A percentile compares a stretch with the other conserved stretches of the same genome.
phyloP scores from a whole-genome alignment of 1,139 yeast genomes.

The Sugiyamaella paludigena region DNA sequence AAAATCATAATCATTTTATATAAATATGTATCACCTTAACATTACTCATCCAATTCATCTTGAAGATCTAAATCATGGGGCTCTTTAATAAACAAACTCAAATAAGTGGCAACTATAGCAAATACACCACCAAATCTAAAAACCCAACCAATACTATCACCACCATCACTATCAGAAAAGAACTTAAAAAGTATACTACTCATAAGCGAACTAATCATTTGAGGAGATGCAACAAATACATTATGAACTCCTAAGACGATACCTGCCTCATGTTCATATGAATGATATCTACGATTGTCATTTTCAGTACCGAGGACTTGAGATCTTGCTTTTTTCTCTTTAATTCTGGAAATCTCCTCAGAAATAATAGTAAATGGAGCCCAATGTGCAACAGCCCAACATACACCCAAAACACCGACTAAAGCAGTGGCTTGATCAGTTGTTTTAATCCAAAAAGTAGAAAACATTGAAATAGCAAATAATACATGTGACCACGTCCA shows the following conservation, averaged over 20 bases:
- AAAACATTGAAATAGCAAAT: conserved; percentile 35
- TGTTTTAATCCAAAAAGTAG: conserved; percentile 33
- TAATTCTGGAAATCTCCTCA: conserved; percentile 36
- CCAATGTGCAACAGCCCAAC: conserved; percentile 44
- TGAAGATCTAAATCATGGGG: conserved; percentile 24
- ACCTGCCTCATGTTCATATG: conserved; percentile 36
- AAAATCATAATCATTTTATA: no score
- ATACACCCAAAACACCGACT: conserved; percentile 38
- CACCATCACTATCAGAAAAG: conserved; percentile 29
- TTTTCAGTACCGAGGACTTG: conserved; percentile 7
- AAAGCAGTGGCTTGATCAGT: conserved; percentile 33
- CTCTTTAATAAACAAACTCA: conserved; percentile 29
- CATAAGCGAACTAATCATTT: conserved; percentile 40
- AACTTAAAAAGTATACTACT: conserved; percentile 35
- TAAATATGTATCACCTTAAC: no score
- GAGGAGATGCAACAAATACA: conserved; percentile 42
- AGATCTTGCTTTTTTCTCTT: conserved; percentile 26
- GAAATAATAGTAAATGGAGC: conserved; percentile 43
- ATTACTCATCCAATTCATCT: conserved; percentile 19
- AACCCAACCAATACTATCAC: conserved; percentile 38
- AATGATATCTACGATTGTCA: conserved; percentile 15
- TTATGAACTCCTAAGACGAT: conserved; percentile 42
- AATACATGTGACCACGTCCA: conserved; percentile 38
- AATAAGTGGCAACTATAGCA: conserved; percentile 36
- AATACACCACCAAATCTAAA: conserved; percentile 39